Conservation (phyloP, 1,284 basidiomycete genomes). For the Cryptococcus sp. region DNA sequence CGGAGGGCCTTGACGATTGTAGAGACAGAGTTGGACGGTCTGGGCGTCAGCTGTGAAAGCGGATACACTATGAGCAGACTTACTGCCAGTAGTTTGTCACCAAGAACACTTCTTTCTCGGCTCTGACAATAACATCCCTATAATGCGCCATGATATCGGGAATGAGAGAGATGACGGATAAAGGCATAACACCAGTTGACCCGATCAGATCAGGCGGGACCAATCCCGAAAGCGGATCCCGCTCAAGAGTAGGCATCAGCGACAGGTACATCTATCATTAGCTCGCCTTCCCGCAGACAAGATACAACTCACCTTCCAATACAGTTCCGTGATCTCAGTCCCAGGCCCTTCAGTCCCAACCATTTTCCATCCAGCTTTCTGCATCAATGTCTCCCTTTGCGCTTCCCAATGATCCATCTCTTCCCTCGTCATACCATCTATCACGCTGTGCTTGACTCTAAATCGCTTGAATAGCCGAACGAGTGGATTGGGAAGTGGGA, state of each 20-base stretch:
- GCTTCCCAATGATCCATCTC: conserved; percentile 33
- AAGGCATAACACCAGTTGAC: conserved; percentile 56
- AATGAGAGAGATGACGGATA: conserved; percentile 52
- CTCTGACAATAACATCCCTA: conserved; percentile 54
- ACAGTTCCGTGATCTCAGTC: conserved; percentile 39
- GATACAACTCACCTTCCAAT: conserved; percentile 42
- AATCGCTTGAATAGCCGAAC: conserved; percentile 34
- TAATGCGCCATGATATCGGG: conserved; percentile 61
- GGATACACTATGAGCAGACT: conserved; percentile 11
- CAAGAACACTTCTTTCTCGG: conserved; percentile 57
- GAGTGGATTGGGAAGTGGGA: conserved; percentile 40
- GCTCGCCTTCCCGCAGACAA: neutral
- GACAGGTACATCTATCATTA: conserved; percentile 54
- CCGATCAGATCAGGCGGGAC: conserved; percentile 56
- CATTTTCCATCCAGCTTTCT: conserved; percentile 45
- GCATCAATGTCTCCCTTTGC: conserved; percentile 27
- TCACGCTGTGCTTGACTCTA: conserved; percentile 45
- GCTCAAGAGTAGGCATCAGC: conserved; percentile 53
- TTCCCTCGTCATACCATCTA: conserved; percentile 36
- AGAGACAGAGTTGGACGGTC: conserved; percentile 54
- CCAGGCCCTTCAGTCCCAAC: conserved; percentile 35
- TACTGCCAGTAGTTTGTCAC: conserved; percentile 60
- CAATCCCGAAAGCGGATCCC: conserved; percentile 54
- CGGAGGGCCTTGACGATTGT: conserved; percentile 56
- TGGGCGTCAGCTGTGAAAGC: conserved; percentile 12